Conservation (phyloP, 148 eudicot genomes). For the Camellia sinensis region DNA sequence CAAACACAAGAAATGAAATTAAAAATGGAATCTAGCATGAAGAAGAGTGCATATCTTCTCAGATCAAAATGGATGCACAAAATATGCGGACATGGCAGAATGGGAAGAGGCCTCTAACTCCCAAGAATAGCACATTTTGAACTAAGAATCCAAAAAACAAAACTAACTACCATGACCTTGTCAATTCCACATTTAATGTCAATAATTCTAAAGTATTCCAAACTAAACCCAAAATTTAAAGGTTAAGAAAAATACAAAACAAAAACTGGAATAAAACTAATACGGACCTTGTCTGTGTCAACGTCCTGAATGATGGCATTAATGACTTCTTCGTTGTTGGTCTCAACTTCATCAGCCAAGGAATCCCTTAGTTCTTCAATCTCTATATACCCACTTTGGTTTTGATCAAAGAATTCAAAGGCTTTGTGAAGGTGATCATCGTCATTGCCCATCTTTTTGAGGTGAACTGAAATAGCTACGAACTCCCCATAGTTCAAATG, state of each 20-base stretch:
- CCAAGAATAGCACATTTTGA: background rate
- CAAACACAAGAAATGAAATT: background rate
- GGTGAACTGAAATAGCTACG: conserved; percentile 74
- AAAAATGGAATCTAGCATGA: background rate
- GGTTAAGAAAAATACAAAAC: background rate
- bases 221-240: background rate
- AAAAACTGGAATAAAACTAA: background rate
- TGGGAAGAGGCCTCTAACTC: no score
- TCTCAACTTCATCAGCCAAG: conserved; percentile 58
- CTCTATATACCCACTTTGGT: conserved; percentile 70
- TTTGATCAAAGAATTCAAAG: conserved; percentile 65
- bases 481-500: conserved; percentile 61
- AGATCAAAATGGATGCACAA: no score
- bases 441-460: conserved; percentile 65
- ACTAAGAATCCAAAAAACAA: no score
- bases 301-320: conserved; percentile 78
- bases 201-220: background rate
- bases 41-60: no score
- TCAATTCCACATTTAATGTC: background rate
- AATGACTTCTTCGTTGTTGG: conserved; percentile 62
- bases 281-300: conserved; percentile 84
- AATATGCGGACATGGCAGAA: no score
- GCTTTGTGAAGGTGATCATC: conserved; percentile 77
- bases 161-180: background rate
- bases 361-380: conserved; percentile 67